These are phyloP conservation scores for Phytomonas francai DNA, from an alignment of 208 protist species.

Conservation along the genomic window DNA sequence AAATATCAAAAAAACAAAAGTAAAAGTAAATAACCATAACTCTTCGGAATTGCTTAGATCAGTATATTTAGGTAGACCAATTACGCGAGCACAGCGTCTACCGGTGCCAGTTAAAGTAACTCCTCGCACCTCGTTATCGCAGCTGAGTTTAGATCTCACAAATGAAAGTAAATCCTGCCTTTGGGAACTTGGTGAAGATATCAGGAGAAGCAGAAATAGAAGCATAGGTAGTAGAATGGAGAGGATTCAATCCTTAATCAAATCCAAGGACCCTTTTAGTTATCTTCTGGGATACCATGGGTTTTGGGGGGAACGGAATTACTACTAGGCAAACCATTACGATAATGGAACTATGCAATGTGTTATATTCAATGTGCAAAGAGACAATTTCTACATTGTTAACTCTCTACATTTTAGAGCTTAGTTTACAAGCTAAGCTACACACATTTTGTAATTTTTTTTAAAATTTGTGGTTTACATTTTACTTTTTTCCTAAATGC, in stretches of 20 bases:
- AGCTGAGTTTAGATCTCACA: background rate
- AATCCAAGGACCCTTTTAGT: constrained; percentile 13
- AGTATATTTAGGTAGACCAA: constrained; percentile 1
- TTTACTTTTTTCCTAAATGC: background rate
- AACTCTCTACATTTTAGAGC: background rate
- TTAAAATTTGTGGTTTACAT: background rate
- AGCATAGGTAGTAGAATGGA: background rate
- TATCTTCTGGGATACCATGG: constrained; percentile 23
- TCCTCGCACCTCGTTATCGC: background rate
- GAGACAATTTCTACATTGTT: background rate
- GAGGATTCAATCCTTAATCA: constrained; percentile 3
- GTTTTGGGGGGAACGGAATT: constrained; percentile 26
- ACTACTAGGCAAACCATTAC: constrained; percentile 1
- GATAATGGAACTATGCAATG: background rate
- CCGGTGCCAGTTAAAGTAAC: background rate
- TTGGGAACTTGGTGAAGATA: background rate
- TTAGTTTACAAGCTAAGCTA: background rate
- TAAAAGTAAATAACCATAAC: constrained; percentile 6
- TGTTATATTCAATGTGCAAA: background rate
- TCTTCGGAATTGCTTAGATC: background rate
- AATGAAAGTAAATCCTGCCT: background rate
- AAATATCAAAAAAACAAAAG: background rate
- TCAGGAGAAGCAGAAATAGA: background rate
- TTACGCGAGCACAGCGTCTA: background rate
- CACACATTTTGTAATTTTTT: background rate